These are phyloP conservation scores for Monosporascus sp. DNA, from an alignment of 2,329 filamentous ascomycete species.

Conservation along the genomic window DNA sequence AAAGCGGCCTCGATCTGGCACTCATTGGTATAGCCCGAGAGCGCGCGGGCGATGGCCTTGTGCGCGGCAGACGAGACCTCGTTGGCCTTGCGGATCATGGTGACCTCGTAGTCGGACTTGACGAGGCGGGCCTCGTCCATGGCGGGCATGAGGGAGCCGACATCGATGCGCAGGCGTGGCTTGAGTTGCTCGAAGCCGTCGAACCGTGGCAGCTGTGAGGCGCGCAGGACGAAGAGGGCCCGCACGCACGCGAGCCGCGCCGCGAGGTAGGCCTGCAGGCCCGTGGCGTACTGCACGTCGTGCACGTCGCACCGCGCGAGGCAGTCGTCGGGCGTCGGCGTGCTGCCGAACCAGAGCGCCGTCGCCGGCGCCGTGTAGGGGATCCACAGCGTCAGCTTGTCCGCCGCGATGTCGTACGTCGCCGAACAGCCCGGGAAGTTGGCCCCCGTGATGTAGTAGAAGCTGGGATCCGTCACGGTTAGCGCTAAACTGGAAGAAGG, in stretches of 20 bases:
- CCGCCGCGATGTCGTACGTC: slow-evolving; percentile 53
- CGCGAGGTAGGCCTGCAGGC: slow-evolving; percentile 45
- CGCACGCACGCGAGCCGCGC: slow-evolving; percentile 37
- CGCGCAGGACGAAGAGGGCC: slow-evolving; percentile 41
- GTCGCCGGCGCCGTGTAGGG: slow-evolving; percentile 60
- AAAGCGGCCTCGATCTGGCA: slow-evolving; percentile 80
- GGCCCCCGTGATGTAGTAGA: slow-evolving; percentile 54
- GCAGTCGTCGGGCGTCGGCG: slow-evolving; percentile 57
- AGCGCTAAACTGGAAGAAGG: neutral
- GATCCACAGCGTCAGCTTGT: slow-evolving; percentile 68
- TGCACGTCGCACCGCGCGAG: slow-evolving; percentile 63
- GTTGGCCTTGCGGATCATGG: slow-evolving; percentile 76
- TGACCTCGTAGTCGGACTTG: slow-evolving; percentile 84
- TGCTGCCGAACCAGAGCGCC: slow-evolving; percentile 60
- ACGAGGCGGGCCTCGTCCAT: slow-evolving; percentile 77
- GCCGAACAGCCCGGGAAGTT: slow-evolving; percentile 50
- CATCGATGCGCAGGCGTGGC: slow-evolving; percentile 39
- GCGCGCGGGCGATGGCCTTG: slow-evolving; percentile 60
- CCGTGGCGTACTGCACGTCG: slow-evolving; percentile 55
- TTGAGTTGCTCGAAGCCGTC: slow-evolving; percentile 21
- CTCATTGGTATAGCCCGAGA: slow-evolving; percentile 67
- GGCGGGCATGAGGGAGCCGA: slow-evolving; percentile 54
- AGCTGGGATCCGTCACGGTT: slow-evolving; percentile 32
- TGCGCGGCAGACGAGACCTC: slow-evolving; percentile 75
- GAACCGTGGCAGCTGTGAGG: slow-evolving; percentile 36